Percentiles rank a stretch among this genome's conserved stretches.
Evolutionary conservation across 192 early-diverging fungal genomes (phyloP).

Genomic region (Coemansia sp.): DNA sequence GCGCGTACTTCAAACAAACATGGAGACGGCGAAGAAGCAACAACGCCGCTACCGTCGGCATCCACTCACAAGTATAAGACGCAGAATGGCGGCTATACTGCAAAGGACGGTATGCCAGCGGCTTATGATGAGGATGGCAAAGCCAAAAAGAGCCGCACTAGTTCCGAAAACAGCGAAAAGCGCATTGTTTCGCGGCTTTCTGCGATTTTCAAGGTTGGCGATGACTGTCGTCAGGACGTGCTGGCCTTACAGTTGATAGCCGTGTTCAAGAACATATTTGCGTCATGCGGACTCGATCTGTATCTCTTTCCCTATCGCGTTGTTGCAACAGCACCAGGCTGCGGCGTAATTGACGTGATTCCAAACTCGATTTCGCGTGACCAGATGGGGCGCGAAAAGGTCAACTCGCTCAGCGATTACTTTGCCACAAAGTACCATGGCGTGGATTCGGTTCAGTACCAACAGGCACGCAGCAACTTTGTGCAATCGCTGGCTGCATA

Average conservation of each 20-base stretch:
- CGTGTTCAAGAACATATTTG: slow-evolving; percentile 95
- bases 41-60: not conserved
- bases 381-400: slow-evolving; percentile 96
- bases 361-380: slow-evolving; percentile 95
- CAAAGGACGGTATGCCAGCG: not conserved
- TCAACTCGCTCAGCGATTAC: slow-evolving; percentile 96
- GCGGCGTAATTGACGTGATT: slow-evolving; percentile 98
- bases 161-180: not conserved
- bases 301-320: slow-evolving; percentile 97
- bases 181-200: slow-evolving; percentile 65
- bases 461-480: slow-evolving; percentile 92
- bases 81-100: not conserved
- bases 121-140: not conserved
- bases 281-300: slow-evolving; percentile 85
- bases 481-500: slow-evolving; percentile 94
- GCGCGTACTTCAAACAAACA: slow-evolving; percentile 11
- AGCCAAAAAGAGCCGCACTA: not conserved
- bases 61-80: not conserved
- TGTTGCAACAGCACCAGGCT: slow-evolving; percentile 95
- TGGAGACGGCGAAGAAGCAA: not conserved
- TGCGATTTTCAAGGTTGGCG: slow-evolving; percentile 99
- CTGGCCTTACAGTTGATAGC: slow-evolving; percentile 97
- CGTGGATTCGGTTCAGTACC: slow-evolving; percentile 84
- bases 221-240: slow-evolving; percentile 99
- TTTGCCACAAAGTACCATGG: slow-evolving; percentile 90